Conservation (phyloP, 805 yeast species). For the Scheffersomyces coipomensis region DNA sequence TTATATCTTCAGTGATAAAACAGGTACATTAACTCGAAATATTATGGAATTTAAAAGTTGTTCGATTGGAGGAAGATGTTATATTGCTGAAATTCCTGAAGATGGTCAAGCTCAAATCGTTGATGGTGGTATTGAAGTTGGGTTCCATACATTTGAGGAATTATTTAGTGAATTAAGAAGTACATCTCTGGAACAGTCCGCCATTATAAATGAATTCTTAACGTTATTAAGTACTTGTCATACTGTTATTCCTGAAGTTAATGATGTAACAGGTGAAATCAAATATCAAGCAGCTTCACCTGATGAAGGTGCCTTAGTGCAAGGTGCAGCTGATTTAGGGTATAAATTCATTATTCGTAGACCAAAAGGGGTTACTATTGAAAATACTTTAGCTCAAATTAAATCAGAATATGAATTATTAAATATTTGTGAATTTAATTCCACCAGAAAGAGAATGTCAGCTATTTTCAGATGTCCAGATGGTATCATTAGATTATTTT, state of each 20-base stretch:
- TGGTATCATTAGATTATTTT: constrained; percentile 81
- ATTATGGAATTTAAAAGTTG: constrained; percentile 96
- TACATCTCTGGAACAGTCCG: constrained; percentile 44
- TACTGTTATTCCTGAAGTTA: constrained; percentile 92
- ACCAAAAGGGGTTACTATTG: constrained; percentile 77
- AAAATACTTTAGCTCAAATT: constrained; percentile 43
- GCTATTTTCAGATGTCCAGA: constrained; percentile 93
- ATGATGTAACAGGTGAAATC: constrained; percentile 55
- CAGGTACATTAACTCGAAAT: constrained; percentile 94
- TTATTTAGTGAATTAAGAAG: constrained; percentile 47
- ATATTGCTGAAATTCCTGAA: constrained; percentile 86
- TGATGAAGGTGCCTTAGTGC: constrained; percentile 97
- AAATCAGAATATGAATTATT: constrained; percentile 68
- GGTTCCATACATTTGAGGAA: constrained; percentile 70
- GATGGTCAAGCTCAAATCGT: constrained; percentile 68
- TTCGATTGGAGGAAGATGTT: constrained; percentile 88
- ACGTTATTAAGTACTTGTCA: constrained; percentile 89
- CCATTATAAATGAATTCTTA: constrained; percentile 69
- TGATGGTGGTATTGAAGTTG: constrained; percentile 85
- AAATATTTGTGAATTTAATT: constrained; percentile 93
- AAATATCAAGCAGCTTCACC: constrained; percentile 99
- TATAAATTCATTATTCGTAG: constrained; percentile 81
- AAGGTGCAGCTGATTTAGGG: constrained; percentile 91
- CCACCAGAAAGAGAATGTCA: constrained; percentile 97
- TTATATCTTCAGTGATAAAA: constrained; percentile 93